phyloP scores from a whole-genome alignment of 129 eudicot genomes.

The Silybum marianum region DNA sequence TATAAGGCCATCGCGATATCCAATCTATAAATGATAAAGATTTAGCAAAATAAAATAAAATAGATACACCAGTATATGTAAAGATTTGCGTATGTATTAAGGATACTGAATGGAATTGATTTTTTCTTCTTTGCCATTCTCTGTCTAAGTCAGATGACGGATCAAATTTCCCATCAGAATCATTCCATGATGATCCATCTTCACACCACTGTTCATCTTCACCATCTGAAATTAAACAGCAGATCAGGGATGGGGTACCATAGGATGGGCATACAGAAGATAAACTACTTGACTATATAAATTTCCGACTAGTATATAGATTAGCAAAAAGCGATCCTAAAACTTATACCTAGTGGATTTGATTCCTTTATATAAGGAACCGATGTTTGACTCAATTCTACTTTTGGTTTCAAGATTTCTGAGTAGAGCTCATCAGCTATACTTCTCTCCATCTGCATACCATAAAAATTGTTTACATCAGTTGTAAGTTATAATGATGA shows the following conservation, averaged over 20 bases:
- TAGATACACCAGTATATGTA: not conserved
- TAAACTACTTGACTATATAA: not conserved
- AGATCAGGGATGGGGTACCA: not conserved
- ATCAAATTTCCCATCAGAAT: constrained; percentile 37
- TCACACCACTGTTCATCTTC: constrained; percentile 51
- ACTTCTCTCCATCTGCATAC: constrained; percentile 39
- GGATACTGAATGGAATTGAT: constrained; percentile 69
- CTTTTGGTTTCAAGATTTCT: constrained; percentile 27
- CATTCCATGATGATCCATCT: constrained; percentile 58
- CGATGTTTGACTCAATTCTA: constrained; percentile 28
- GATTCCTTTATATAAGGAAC: constrained; percentile 15
- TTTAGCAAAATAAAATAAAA: not conserved
- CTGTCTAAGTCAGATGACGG: constrained; percentile 58
- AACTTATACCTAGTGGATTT: constrained; percentile 13
- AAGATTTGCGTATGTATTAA: not conserved
- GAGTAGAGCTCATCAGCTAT: constrained; percentile 48
- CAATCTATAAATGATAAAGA: constrained; percentile 45
- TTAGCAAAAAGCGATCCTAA: not conserved
- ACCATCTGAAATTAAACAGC: constrained; percentile 37
- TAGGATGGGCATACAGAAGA: not conserved
- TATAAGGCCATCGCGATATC: constrained; percentile 77
- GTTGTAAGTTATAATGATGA: not conserved
- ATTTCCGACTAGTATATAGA: not conserved
- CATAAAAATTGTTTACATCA: not conserved
- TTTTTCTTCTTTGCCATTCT: constrained; percentile 74